Percentiles rank a stretch among this genome's conserved stretches.
Conservation (phyloP, 805 yeast species). For the Saturnispora gosingensis region DNA sequence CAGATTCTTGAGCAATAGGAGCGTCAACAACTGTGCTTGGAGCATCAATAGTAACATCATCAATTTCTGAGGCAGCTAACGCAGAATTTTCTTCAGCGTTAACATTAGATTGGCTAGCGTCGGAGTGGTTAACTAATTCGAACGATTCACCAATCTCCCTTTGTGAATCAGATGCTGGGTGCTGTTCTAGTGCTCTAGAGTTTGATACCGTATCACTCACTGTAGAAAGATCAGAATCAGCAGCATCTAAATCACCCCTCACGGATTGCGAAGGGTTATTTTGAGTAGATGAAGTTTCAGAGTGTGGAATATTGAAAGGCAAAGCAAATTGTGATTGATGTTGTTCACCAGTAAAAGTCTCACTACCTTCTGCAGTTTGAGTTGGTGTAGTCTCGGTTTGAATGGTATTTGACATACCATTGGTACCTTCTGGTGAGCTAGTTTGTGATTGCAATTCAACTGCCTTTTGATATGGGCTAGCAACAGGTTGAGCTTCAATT, state of each 20-base stretch:
- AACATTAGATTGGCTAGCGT: conserved; percentile 15
- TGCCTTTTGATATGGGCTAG: conserved; percentile 1
- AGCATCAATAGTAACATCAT: conserved; percentile 1
- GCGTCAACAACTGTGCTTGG: conserved; percentile 9
- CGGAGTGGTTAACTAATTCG: conserved; percentile 45
- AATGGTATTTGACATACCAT: conserved; percentile 11
- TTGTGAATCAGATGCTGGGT: conserved; percentile 7
- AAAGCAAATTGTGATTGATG: conserved; percentile 21
- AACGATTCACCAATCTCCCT: conserved; percentile 36
- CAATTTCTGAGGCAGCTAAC: conserved; percentile 1
- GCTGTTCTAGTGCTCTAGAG: conserved; percentile 13
- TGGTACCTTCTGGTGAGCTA: conserved; percentile 19
- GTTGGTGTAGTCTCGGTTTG: conserved; percentile 27
- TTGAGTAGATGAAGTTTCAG: conserved; percentile 82
- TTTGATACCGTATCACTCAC: conserved; percentile 24
- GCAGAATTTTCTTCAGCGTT: background rate
- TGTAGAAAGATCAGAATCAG: conserved; percentile 31
- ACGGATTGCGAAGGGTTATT: conserved; percentile 89
- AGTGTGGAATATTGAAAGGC: conserved; percentile 56
- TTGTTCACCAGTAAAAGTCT: conserved; percentile 2
- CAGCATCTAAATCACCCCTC: conserved; percentile 57
- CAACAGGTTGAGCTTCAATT: conserved; percentile 8
- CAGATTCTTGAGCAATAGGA: background rate
- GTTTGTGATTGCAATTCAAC: conserved; percentile 8
- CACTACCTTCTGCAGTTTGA: conserved; percentile 34